Evolutionary conservation across 2,329 filamentous ascomycete genomes (phyloP).

Genomic region (Neurospora sp.): DNA sequence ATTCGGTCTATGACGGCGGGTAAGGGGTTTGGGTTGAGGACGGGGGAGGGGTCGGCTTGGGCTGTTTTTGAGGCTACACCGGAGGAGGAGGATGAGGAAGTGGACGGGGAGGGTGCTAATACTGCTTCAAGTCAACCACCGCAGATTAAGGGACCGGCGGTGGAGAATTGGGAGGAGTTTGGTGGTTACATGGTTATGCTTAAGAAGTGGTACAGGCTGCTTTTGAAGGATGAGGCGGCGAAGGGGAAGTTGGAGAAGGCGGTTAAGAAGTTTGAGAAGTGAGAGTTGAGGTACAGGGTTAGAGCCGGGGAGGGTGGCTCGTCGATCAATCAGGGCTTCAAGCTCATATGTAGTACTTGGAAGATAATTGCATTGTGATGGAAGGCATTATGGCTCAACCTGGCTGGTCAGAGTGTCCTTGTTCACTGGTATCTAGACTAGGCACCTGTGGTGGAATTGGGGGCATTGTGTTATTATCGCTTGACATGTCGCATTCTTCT

Average conservation of each 20-base stretch:
- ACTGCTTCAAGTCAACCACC: conserved; percentile 21
- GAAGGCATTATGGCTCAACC: background rate
- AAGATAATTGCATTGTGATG: background rate
- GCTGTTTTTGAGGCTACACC: conserved; percentile 43
- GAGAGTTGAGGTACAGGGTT: background rate
- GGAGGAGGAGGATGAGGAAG: conserved; percentile 1
- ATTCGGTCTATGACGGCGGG: conserved; percentile 37
- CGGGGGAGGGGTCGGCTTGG: conserved; percentile 50
- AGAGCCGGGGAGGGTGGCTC: background rate
- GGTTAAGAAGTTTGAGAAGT: conserved; percentile 26
- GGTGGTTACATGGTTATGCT: conserved; percentile 38
- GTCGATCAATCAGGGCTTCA: background rate
- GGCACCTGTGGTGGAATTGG: background rate
- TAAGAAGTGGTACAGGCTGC: conserved; percentile 36
- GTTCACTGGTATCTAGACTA: background rate
- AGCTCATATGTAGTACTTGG: background rate
- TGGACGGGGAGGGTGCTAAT: background rate
- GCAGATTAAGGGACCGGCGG: conserved; percentile 50
- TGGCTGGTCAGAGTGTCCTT: background rate
- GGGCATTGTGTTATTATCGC: background rate
- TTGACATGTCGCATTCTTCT: background rate
- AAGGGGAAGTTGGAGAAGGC: conserved; percentile 39
- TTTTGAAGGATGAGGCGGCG: conserved; percentile 33
- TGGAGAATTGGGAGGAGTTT: conserved; percentile 45
- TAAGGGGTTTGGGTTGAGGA: conserved; percentile 43